phyloP scores from a whole-genome alignment of 2,329 filamentous ascomycete species.

The Leptosphaerulina australis region DNA sequence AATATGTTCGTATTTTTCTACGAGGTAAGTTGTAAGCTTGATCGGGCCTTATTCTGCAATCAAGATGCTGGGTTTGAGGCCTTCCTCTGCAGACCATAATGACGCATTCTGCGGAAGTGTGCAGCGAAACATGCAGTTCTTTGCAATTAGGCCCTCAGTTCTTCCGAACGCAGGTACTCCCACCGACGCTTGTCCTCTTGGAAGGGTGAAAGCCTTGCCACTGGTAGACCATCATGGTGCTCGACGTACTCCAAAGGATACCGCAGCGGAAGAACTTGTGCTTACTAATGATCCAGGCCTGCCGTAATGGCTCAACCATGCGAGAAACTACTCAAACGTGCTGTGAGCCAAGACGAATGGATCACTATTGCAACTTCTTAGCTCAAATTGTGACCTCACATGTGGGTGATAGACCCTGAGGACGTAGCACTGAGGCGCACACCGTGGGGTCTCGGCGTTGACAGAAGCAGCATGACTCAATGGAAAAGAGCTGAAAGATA shows the following conservation, averaged over 20 bases:
- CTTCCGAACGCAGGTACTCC: slow-evolving; percentile 22
- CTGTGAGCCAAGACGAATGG: slow-evolving; percentile 27
- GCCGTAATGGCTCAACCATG: slow-evolving; percentile 20
- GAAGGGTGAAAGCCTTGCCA: slow-evolving; percentile 26
- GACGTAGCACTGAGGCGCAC: slow-evolving; percentile 24
- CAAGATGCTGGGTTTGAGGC: neutral
- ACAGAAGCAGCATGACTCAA: slow-evolving; percentile 16
- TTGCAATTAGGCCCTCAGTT: slow-evolving; percentile 5
- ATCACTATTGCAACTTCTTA: slow-evolving; percentile 16
- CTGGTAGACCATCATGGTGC: slow-evolving; percentile 41
- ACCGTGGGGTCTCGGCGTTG: slow-evolving; percentile 20
- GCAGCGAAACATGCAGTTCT: neutral
- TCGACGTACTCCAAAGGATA: slow-evolving; percentile 13
- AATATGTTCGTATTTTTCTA: too few relatives aligned
- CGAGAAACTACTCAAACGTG: slow-evolving; percentile 14
- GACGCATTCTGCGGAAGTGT: slow-evolving; percentile 20
- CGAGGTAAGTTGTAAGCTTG: neutral
- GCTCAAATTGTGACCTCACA: slow-evolving; percentile 17
- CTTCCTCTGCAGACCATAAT: slow-evolving; percentile 3
- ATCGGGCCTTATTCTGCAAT: too few relatives aligned
- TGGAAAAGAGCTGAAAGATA: slow-evolving; percentile 26
- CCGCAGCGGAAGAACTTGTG: slow-evolving; percentile 17
- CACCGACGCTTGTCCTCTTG: slow-evolving; percentile 21
- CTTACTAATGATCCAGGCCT: slow-evolving; percentile 17
- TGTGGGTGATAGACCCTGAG: slow-evolving; percentile 11